Evolutionary conservation across 106 monocot genomes (phyloP), one percentile per base, ranked within the genome.

Genomic region (Phalaenopsis aphrodite): DNA sequence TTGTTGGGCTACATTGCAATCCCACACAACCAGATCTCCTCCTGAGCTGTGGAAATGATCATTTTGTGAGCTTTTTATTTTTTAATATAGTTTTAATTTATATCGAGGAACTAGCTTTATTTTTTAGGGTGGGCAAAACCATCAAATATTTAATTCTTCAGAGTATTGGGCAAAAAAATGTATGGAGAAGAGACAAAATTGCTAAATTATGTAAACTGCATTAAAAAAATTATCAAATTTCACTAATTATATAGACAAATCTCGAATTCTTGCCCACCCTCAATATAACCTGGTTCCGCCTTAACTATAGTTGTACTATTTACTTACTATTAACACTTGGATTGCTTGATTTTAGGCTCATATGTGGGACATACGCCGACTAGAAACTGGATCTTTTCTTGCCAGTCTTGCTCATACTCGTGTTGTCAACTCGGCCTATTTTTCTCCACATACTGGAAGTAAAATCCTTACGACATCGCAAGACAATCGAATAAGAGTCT

Each of bases 31-130:
- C 94, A 61, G 94, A 94, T 84, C 76, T 94, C 65, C 84, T 97
- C 82, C 83, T 97, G 77, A 97, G 94, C 68, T 92, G 94, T 78
- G 97, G 97, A 80, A 97, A 97, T 85, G 97, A 97, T 82, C 97
- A 94, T 80, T 94, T 86, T 89, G 97, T 97, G 88, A 90, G 97
- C 87, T 81, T 47, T 23, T 80, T 65, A 37, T 56, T 48, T 39
- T 19, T 80, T 45, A 43, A 6, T 45, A 45, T 74, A 37, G 30
- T 69, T 69, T 9, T 52, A 11, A 41, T 37, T 69, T 9, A 30
- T 38, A 37, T 30, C 0, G 30, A 30, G 30, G 30, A 30, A 30
- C 30, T 30, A 30, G 30, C 30, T 30, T 30, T 30, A 30, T 30
- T 30, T 30, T 30, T 30, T 30, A 30, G 30, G 30, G 30, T 30